Evolutionary conservation across 108 stramenopile species (phyloP), one percentile per base, ranked within the genome.

Genomic region (Seminavis robusta): DNA sequence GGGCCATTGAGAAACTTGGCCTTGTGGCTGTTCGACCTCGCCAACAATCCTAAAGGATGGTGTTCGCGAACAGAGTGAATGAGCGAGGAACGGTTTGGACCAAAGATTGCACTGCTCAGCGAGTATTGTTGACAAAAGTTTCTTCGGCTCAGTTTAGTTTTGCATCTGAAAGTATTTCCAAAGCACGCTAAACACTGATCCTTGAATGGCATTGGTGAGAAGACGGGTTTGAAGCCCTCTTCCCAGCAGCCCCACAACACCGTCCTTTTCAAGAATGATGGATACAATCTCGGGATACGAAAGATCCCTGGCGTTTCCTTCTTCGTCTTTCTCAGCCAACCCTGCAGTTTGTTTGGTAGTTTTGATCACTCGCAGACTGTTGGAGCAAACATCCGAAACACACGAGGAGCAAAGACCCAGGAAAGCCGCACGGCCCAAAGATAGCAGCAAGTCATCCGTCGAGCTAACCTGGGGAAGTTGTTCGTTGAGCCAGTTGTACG

Each of bases 121-220:
- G n/a, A n/a, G n/a, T n/a, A n/a, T n/a, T n/a, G n/a, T n/a, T n/a
- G n/a, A n/a, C n/a, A n/a, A n/a, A n/a, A n/a, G n/a, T n/a, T n/a
- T n/a, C n/a, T n/a, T n/a, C n/a, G n/a, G n/a, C n/a, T n/a, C n/a
- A n/a, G n/a, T n/a, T n/a, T n/a, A n/a, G n/a, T n/a, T 19, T 40
- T 59, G n/a, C n/a, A n/a, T 57, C 37, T 75, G 74, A 70, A 92
- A 86, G 65, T 90, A 94, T 55, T 79, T 85, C 86, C 88, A 94
- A 4, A 89, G 44, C 4, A 94, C 88, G 47, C 79, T 81, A 55
- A 94, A 94, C 6, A 81, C 67, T 41, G 84, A 80, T 7, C 92
- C 88, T 73, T 94, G 92, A 57, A 94, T 78, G 1, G 76, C 71
- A 57, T 94, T 94, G 8, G 86, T 85, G 31, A 88, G 59, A n/a